Evolutionary conservation across 1,139 yeast genomes (phyloP), one percentile per base, ranked within the genome.

Genomic region (Hyphopichia buzzinii): DNA sequence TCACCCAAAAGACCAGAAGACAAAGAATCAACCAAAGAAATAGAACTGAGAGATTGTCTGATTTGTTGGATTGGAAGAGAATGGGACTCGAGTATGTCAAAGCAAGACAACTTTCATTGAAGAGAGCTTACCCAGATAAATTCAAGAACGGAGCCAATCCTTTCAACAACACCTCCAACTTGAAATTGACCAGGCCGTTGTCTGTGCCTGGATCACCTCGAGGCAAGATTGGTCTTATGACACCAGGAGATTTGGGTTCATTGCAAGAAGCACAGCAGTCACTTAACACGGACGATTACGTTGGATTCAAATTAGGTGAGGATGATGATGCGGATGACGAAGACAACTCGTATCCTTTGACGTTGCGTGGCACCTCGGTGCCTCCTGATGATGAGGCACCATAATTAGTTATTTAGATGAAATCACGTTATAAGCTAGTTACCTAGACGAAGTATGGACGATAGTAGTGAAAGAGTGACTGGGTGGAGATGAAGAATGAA

Each of bases 201-300:
- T 84, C 95, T 41, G 97, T 88, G 12, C 98, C 97, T 3, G 97
- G 97, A 1, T 89, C 97, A 12, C 98, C 98, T 39, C 69, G 88
- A 45, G 57, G 67, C 26, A 67, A 64, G 46, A 51, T 75, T 34
- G 83, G 87, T 13, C 64, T 79, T 48, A 89, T 88, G 95, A 92
- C 98, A 2, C 98, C 98, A 0, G 98, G 98, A 34, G 97, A 92
- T 59, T 75, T 92, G 48, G 98, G 97, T n/a, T 83, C 96, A 10
- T 71, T 92, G 51, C 97, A 88, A 62, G 98, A 92, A 59, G 88
- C 88, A 28, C 76, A 77, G 39, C 85, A 83, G 55, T 64, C 73
- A 1, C 74, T 88, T 38, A 80, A 83, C 46, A 83, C 87, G 27
- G 94, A 84, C 38, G 96, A 87, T 55, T 92, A 88, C 57, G 69